Evolutionary conservation across 768 basidiomycete genomes (phyloP), one percentile per base, ranked within the genome.

Genomic region (Cubamyces lactineus): DNA sequence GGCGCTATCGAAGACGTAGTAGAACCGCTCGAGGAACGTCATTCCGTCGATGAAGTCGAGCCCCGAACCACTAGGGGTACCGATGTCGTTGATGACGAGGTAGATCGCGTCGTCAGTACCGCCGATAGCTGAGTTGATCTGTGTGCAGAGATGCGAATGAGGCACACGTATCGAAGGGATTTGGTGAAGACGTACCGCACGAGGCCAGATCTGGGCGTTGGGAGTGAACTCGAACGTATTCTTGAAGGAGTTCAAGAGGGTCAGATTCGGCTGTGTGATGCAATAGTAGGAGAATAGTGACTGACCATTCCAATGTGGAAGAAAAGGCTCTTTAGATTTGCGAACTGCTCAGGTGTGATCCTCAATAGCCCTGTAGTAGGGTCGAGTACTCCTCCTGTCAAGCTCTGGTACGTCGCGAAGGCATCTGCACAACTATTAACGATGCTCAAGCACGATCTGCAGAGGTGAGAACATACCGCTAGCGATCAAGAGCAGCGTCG

Each of bases 201-300:
- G 82, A 0, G 86, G 87, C 85, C 86, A 89, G 57, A 84, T 82
- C 76, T 91, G 88, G 1, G 85, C 87, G 65, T 88, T 86, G 9
- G 84, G 72, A 2, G 83, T 84, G 59, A 89, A 67, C 70, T 83
- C 82, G 64, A 80, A 85, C 2, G 80, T 79, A 13, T 72, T 73
- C 83, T 85, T 3, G 53, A 34, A 26, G 39, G 5, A 1, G 30
- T 51, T n/a, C 52, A 63, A 40, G 49, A 16, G 47, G 15, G 17
- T 24, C 5, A 39, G 11, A n/a, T 24, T n/a, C 28, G 7, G 28
- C 28, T n/a, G n/a, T n/a, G n/a, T n/a, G n/a, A n/a, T n/a, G n/a
- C 28, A 7, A 28, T 28, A 3, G 28, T 28, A 28, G 7, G 28
- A 28, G 28, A 28, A 28, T 7, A 7, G 7, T 28, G 28, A 28